Conservation (phyloP, 768 basidiomycete genomes). For the Pleurotus eryngii region DNA sequence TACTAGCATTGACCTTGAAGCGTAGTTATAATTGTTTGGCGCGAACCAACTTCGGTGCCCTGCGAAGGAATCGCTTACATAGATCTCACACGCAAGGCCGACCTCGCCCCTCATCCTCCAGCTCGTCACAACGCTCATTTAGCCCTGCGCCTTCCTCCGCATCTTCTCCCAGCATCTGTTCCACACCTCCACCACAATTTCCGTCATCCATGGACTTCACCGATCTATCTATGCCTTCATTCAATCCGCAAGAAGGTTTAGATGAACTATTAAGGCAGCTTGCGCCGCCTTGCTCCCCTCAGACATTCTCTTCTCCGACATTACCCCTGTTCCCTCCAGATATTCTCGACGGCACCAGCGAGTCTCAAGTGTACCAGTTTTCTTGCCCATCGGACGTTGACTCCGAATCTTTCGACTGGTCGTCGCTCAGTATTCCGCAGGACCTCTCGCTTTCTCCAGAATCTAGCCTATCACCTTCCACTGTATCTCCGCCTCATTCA, state of each 20-base stretch:
- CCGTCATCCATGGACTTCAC: not conserved
- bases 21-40: conserved; percentile 18
- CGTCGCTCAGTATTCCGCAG: not conserved
- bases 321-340: conserved; percentile 1
- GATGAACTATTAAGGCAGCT: conserved; percentile 1
- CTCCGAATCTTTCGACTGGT: conserved; percentile 7
- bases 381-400: conserved; percentile 5
- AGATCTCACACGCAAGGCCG: not conserved
- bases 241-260: not conserved
- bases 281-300: not conserved
- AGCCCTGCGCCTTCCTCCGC: conserved; percentile 1
- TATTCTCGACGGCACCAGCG: not conserved
- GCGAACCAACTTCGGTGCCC: conserved; percentile 5
- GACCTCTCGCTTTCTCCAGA: not conserved
- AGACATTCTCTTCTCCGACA: not conserved
- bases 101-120: not conserved
- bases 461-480: not conserved
- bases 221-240: not conserved
- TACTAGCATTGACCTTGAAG: too few relatives aligned
- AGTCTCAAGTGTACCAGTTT: conserved; percentile 3
- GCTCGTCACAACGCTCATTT: conserved; percentile 6
- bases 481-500: too few relatives aligned
- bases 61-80: conserved; percentile 1
- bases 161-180: not conserved
- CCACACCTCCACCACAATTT: not conserved